Evolutionary conservation across 225 moss, liverwort and hornwort species (phyloP), one percentile per base, ranked within the genome.

Genomic region (Polytrichum commune): DNA sequence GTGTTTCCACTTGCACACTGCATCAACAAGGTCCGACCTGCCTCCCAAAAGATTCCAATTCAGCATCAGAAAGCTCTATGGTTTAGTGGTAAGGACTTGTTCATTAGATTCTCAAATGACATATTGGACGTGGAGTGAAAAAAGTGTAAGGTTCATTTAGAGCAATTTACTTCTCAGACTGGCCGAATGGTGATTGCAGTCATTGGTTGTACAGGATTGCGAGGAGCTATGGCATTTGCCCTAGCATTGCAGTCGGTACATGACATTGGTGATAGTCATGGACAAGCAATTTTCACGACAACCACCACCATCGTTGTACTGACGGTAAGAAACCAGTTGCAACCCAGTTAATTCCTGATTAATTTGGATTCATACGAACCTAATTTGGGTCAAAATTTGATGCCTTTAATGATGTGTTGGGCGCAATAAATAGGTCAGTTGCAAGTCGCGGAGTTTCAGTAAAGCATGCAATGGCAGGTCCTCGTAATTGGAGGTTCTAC

Each of bases 161-260:
- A 35, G 35, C 35, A 35, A 35, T 35, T 9, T 35, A 35, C 9
- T 9, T 35, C 35, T 35, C 9, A 33, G 33, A 8, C 35, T 35
- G 9, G 35, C 35, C 35, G 9, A 35, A 35, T 35, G 35, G 35
- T 35, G 35, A 35, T 35, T 35, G 35, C 35, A 35, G 35, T 35
- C 35, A 9, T 35, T 35, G 35, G 83, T 81, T 53, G 54, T 35
- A 75, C 84, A 81, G 97, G 97, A 27, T 73, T 98, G 72, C 83
- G 97, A 80, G 97, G 97, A 78, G 97, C 97, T 66, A 95, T 98
- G 97, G 97, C 97, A 27, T 98, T 98, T 81, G 97, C 97, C 22
- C 77, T 98, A 60, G 97, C 97, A 20, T 84, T 98, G 73, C 97
- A 98, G 76, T 84, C 95, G 58, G 94, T 91, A 69, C 97, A 98